These are phyloP conservation scores for Periconia sp. DNA, from an alignment of 2,329 filamentous ascomycete species.

Conservation along the genomic window DNA sequence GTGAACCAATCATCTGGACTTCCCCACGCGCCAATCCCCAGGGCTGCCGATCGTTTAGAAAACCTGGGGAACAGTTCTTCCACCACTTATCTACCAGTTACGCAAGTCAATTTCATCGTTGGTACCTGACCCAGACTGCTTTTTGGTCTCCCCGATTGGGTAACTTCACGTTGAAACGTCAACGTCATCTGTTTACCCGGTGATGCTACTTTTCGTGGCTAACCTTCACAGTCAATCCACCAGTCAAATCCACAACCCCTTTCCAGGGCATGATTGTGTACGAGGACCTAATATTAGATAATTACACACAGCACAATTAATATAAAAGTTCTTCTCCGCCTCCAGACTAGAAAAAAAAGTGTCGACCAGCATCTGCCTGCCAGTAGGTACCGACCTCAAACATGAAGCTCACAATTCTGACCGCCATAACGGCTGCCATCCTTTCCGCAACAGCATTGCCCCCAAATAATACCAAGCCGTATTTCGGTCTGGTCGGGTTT, in stretches of 20 bases:
- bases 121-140: not conserved
- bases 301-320: not conserved
- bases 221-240: not conserved
- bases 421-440: constrained; percentile 19
- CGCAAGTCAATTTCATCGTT: not conserved
- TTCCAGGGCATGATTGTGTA: not conserved
- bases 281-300: too few species aligned
- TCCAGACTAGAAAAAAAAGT: not conserved
- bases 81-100: constrained; percentile 17
- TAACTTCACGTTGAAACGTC: not conserved
- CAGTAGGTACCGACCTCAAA: constrained; percentile 1
- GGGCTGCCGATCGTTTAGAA: constrained; percentile 15
- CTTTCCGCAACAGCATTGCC: constrained; percentile 21
- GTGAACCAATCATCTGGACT: not conserved
- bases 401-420: constrained; percentile 30
- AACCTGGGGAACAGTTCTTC: constrained; percentile 21
- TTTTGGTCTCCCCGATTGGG: not conserved
- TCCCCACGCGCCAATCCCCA: constrained; percentile 4
- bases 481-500: constrained; percentile 35
- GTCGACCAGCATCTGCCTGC: not conserved
- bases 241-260: not conserved
- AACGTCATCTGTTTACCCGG: not conserved
- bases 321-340: not conserved
- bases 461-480: constrained; percentile 5
- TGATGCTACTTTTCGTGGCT: not conserved